Evolutionary conservation across 2,329 filamentous ascomycete genomes (phyloP), one percentile per base, ranked within the genome.

Genomic region (Stemphylium vesicarium): DNA sequence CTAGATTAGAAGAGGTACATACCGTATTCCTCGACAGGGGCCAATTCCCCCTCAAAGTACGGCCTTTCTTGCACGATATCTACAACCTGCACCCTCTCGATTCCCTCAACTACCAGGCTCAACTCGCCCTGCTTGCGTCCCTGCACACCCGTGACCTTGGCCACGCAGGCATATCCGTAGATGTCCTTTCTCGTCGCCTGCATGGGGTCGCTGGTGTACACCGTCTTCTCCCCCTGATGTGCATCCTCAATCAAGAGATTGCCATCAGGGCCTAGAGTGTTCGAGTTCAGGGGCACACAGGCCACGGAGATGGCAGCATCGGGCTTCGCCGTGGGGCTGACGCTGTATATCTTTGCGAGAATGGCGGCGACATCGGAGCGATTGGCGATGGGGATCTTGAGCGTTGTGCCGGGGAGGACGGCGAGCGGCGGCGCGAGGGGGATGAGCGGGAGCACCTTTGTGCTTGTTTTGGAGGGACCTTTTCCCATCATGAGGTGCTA

Each of bases 361-460:
- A 98, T 85, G 45, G 94, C 90, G 48, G 92, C 89, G 63, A 98
- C 89, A 76, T 98, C 95, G 63, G 91, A 87, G 46, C 94, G 91
- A 75, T 88, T 88, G 36, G 88, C 86, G 47, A 97, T 88, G 50
- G 91, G 87, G 62, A 98, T 90, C 65, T 93, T 89, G 66, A 96
- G 85, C 45, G 93, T 87, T 52, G 93, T 87, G 59, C 92, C 92
- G 4, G 95, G 95, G 9, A 96, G 85, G 36, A 98, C 86, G 63
- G 97, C 90, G 59, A 87, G 85, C 62, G 89, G 90, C 70, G 88
- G 87, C 48, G 91, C 86, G 38, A 98, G 85, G 33, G 92, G 91
- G 64, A 98, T 89, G 66, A 98, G 79, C 40, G 94, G 90, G 31
- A 96, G 75, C 58, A 77, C 71, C 44, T 71, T 74, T 8, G 70